Evolutionary conservation across 2,329 filamentous ascomycete genomes (phyloP), one percentile per base, ranked within the genome.

Genomic region (Neophaeococcomyces aloes): DNA sequence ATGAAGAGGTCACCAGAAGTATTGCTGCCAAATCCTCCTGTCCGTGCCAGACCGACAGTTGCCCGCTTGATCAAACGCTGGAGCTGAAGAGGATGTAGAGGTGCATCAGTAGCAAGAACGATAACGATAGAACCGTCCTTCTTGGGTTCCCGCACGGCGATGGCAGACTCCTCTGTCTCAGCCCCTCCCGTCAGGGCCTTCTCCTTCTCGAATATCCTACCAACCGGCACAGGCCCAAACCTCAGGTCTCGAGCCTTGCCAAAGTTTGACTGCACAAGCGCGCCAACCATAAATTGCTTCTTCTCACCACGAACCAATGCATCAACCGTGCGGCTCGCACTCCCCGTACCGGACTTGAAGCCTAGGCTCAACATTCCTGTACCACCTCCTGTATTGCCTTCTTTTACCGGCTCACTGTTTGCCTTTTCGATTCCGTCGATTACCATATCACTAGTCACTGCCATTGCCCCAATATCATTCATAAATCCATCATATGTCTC

Each of bases 271-370:
- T 82, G 78, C 2, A 79, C 75, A 6, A 84, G 63, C 1, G 73
- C 77, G 1, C 67, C 79, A 15, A 83, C 66, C 0, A 73, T 79
- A 53, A 76, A 82, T 2, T 63, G 59, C 44, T 60, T 67, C 4
- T 56, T 51, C 23, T 58, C 54, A 53, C 54, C 48, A 10, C 37
- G 44, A 34, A 65, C 64, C 18, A 65, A 51, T 0, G 72, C 71
- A 2, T 63, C 59, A n/a, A 82, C 68, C 6, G 76, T 50, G 18
- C 79, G 69, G 37, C 71, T 78, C 52, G 72, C 72, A 1, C 71
- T 78, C 1, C 79, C 79, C 0, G 79, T 83, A 0, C 79, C 79
- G 29, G 77, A 79, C 57, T 82, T 81, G 64, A 76, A 80, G 49
- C 70, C 71, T 53, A 81, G 76, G 54, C 75, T 79, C 29, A 76